Evolutionary conservation across 108 stramenopile species (phyloP).

Genomic region (Skeletonema grethae): DNA sequence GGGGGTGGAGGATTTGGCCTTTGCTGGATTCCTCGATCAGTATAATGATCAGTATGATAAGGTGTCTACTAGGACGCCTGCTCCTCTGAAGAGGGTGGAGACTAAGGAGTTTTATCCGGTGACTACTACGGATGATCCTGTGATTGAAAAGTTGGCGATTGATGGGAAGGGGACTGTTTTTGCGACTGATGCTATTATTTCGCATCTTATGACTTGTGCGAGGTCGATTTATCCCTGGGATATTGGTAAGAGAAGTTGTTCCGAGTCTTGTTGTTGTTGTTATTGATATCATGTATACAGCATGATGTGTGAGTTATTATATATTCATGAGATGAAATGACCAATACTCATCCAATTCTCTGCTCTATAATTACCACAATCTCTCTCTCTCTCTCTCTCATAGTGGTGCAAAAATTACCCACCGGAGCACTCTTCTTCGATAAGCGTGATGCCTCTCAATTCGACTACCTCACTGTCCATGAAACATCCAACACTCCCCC

Average conservation of each 20-base stretch:
- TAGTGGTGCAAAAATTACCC: slow-evolving; percentile 86
- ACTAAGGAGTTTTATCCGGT: slow-evolving; percentile 95
- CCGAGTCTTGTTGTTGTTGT: neutral
- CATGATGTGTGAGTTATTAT: neutral
- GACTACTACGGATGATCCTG: slow-evolving; percentile 97
- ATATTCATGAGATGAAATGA: neutral
- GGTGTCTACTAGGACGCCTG: slow-evolving; percentile 72
- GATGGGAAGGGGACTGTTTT: slow-evolving; percentile 93
- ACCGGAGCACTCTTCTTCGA: slow-evolving; percentile 94
- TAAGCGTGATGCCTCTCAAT: slow-evolving; percentile 92
- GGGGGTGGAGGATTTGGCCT: slow-evolving; percentile 76
- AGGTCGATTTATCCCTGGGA: slow-evolving; percentile 98
- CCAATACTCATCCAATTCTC: neutral
- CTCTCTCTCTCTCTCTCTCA: neutral
- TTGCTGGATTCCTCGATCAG: slow-evolving; percentile 93
- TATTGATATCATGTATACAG: no score
- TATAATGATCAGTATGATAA: slow-evolving; percentile 96
- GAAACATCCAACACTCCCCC: slow-evolving; percentile 90
- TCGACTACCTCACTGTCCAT: slow-evolving; percentile 93
- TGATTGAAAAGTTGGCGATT: slow-evolving; percentile 92
- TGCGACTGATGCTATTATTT: slow-evolving; percentile 94
- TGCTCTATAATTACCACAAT: neutral
- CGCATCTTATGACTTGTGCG: slow-evolving; percentile 96
- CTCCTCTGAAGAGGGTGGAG: slow-evolving; percentile 74
- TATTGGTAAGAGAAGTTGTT: slow-evolving; percentile 43